phyloP scores from a whole-genome alignment of 129 eudicot genomes.

The Flaveria ramosissima region DNA sequence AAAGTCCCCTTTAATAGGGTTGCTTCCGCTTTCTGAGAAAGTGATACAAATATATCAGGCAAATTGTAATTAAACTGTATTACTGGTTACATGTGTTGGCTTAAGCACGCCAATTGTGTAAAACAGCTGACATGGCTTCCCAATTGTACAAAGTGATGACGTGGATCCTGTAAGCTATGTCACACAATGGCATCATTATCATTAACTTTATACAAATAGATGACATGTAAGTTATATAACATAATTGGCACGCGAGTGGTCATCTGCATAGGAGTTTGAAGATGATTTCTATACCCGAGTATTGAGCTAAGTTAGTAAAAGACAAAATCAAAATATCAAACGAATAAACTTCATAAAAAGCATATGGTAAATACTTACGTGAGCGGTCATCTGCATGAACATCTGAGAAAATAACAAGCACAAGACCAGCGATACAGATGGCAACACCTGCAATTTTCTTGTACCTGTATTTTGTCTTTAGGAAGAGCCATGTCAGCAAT shows the following conservation, averaged over 20 bases:
- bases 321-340: neutral
- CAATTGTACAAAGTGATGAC: too few species aligned
- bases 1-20: slow-evolving; percentile 80
- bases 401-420: slow-evolving; percentile 79
- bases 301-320: neutral
- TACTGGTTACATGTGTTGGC: neutral
- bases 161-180: too few species aligned
- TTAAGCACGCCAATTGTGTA: too few species aligned
- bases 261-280: too few species aligned
- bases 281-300: too few species aligned
- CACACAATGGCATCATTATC: too few species aligned
- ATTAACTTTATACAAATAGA: too few species aligned
- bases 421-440: slow-evolving; percentile 87
- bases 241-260: too few species aligned
- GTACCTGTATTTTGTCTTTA: slow-evolving; percentile 81
- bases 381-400: slow-evolving; percentile 88
- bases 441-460: slow-evolving; percentile 69
- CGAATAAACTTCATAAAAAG: neutral
- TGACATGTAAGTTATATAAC: neutral
- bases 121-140: too few species aligned
- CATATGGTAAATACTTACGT: slow-evolving; percentile 42
- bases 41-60: neutral
- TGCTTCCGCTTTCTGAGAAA: slow-evolving; percentile 62
- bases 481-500: slow-evolving; percentile 80
- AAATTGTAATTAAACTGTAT: neutral